phyloP scores from a whole-genome alignment of 768 basidiomycete genomes.

The Rhodosporidiobolus odoratus region DNA sequence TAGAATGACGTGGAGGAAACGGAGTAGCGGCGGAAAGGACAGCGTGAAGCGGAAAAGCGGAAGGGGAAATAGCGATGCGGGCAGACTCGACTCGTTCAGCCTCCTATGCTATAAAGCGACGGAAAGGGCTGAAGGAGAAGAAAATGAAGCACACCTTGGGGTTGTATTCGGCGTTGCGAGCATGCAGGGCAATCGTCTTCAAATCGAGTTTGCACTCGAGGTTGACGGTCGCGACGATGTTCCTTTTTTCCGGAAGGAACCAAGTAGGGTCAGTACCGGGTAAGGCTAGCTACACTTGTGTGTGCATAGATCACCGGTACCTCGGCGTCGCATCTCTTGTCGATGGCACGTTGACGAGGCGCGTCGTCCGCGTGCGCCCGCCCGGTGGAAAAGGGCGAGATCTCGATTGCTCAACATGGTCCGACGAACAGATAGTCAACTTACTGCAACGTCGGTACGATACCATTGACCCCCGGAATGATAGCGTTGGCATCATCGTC shows the following conservation, averaged over 20 bases:
- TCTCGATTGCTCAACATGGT: not conserved
- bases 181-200: slow-evolving; percentile 97
- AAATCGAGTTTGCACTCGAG: slow-evolving; percentile 92
- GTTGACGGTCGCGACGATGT: slow-evolving; percentile 98
- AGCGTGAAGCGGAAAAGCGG: not conserved
- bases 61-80: not conserved
- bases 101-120: not conserved
- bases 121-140: not conserved
- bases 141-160: slow-evolving; percentile 79
- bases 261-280: not conserved
- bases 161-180: slow-evolving; percentile 98
- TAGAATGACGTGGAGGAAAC: not conserved
- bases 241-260: slow-evolving; percentile 44
- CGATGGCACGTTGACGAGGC: not conserved
- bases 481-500: slow-evolving; percentile 23
- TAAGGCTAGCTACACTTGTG: too few relatives aligned
- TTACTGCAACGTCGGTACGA: slow-evolving; percentile 92
- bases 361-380: not conserved
- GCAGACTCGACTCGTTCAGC: slow-evolving; percentile 34
- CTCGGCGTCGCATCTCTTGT: not conserved
- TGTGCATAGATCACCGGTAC: slow-evolving; percentile 4
- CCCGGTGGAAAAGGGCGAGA: not conserved
- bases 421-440: slow-evolving; percentile 40
- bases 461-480: slow-evolving; percentile 59
- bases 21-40: not conserved